phyloP scores from a whole-genome alignment of 1,284 basidiomycete genomes.

The Tranzscheliella williamsii region DNA sequence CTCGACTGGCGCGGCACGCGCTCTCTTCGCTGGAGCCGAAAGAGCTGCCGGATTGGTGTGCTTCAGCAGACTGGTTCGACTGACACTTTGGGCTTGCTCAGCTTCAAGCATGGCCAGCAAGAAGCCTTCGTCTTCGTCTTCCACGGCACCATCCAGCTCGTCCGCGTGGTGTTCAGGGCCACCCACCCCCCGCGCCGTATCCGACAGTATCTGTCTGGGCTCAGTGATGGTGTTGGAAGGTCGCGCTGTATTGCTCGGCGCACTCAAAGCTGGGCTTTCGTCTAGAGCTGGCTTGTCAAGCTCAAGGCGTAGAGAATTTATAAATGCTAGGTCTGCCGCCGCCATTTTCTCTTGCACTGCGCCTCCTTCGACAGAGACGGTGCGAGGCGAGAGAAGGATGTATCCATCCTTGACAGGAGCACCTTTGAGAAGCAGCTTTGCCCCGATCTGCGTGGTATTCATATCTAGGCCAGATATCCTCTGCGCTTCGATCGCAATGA shows the following conservation, averaged over 20 bases:
- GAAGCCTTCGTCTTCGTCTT: conserved; percentile 23
- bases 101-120: conserved; percentile 24
- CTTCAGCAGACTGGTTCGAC: too few species aligned
- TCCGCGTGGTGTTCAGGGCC: too few species aligned
- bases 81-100: conserved; percentile 6
- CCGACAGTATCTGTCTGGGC: neutral
- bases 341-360: conserved; percentile 6
- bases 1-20: too few species aligned
- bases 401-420: conserved; percentile 11
- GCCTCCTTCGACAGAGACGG: conserved; percentile 20
- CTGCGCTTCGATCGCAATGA: conserved; percentile 61
- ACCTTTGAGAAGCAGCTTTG: conserved; percentile 29
- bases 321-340: conserved; percentile 14
- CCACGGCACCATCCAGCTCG: neutral
- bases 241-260: too few species aligned
- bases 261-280: too few species aligned
- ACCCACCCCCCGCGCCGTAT: too few species aligned
- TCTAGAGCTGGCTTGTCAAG: conserved; percentile 10
- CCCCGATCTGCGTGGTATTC: conserved; percentile 25
- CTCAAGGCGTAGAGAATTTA: conserved; percentile 12
- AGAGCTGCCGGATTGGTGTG: too few species aligned
- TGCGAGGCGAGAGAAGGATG: conserved; percentile 13
- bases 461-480: conserved; percentile 21
- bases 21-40: too few species aligned
- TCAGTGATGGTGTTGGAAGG: too few species aligned